Evolutionary conservation across 2,329 filamentous ascomycete genomes (phyloP).

Genomic region (Allantophomopsis lycopodina): DNA sequence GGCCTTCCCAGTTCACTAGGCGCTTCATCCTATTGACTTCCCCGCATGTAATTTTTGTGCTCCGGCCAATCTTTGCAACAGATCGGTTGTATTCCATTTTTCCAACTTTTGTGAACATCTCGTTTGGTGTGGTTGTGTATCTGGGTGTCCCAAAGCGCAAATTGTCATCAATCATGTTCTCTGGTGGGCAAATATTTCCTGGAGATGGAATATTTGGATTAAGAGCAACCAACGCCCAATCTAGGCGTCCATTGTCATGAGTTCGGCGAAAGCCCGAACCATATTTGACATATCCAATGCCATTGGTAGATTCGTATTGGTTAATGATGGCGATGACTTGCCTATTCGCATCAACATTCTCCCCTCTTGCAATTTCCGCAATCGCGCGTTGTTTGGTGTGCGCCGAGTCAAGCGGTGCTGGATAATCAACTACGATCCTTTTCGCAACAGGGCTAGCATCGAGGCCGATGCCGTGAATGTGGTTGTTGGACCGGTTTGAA

Average conservation of each 20-base stretch:
- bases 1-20: neutral
- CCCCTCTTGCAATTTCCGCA: neutral
- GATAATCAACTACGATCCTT: neutral
- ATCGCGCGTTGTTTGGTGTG: neutral
- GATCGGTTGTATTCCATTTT: no score
- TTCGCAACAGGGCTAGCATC: neutral
- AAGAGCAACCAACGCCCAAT: neutral
- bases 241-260: neutral
- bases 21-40: slow-evolving; percentile 1
- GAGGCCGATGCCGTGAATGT: neutral
- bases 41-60: neutral
- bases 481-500: neutral
- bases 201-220: neutral
- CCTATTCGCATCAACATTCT: neutral
- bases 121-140: neutral
- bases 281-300: slow-evolving; percentile 1
- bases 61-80: neutral
- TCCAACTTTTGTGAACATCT: neutral
- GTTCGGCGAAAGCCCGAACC: neutral
- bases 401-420: neutral
- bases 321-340: neutral
- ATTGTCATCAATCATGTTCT: neutral
- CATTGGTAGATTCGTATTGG: neutral
- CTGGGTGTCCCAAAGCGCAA: neutral
- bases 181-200: neutral